phyloP scores from a whole-genome alignment of 108 stramenopile species.

The Fragilaria crotonensis region DNA sequence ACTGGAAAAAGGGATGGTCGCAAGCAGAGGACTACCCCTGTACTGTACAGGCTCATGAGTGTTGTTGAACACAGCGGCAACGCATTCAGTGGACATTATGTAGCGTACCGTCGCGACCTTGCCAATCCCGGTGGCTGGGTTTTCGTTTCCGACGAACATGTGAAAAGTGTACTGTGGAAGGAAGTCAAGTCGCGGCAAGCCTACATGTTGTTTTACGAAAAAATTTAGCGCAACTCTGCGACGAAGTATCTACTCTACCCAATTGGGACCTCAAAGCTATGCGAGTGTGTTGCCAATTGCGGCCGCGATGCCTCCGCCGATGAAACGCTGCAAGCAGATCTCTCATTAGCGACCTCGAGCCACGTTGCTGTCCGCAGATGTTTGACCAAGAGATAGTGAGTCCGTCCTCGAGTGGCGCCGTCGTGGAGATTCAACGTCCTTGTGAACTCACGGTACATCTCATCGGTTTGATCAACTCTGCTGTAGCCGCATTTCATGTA shows the following conservation, averaged over 20 bases:
- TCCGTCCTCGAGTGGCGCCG: constrained; percentile 63
- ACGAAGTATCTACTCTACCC: too few species aligned
- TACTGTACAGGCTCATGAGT: constrained; percentile 53
- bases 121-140: constrained; percentile 30
- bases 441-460: constrained; percentile 69
- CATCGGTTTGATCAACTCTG: constrained; percentile 30
- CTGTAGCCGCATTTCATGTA: constrained; percentile 63
- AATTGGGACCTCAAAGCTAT: too few species aligned
- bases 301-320: too few species aligned
- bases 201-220: constrained; percentile 80
- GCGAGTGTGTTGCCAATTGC: too few species aligned
- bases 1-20: not conserved
- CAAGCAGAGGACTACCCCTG: not conserved
- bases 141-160: constrained; percentile 52
- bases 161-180: constrained; percentile 40
- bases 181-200: constrained; percentile 67
- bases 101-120: constrained; percentile 40
- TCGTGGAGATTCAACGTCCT: constrained; percentile 70
- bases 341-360: constrained; percentile 14
- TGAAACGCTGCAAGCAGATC: not conserved
- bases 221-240: too few species aligned
- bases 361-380: constrained; percentile 41
- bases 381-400: constrained; percentile 59
- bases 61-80: constrained; percentile 75
- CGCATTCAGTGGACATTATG: constrained; percentile 72